Evolutionary conservation across 257 asterid genomes (phyloP), one percentile per base, ranked within the genome.

Genomic region (Osmanthus fragrans): DNA sequence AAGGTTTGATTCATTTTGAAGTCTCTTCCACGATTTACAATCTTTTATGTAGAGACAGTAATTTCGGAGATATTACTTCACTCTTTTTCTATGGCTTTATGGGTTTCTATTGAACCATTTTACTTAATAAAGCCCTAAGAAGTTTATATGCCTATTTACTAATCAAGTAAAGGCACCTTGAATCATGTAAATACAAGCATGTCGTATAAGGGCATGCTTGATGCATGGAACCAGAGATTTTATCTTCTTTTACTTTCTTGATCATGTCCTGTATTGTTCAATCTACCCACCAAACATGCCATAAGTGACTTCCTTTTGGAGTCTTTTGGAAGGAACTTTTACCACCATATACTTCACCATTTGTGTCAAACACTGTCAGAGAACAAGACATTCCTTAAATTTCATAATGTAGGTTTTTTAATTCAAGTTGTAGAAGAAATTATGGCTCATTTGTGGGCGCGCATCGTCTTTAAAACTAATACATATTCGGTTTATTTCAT

Each of bases 1-100:
- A 84, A 91, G 97, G 98, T 94, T 34, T 68, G 79, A 21, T 66
- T 67, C 73, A 66, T 69, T 39, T 8, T 65, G 27, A 12, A 32
- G 40, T 32, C 34, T 16, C 45, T 73, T 47, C 25, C 39, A 5
- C 13, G 42, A 21, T 45, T 21, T 18, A 13, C 19, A 29, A 4
- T 2, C 73, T 56, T 76, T 75, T 21, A 29, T 42, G 11, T 54
- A 19, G 12, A 70, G 8, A 39, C 68, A 70, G 19, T 70, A 5
- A 40, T 58, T 19, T n/a, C 10, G 18, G 56, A 34, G 64, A 7
- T 21, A 3, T 71, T 13, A 36, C 11, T n/a, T 45, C 49, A 39
- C 5, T 63, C 56, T 4, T 7, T 23, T 74, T 72, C 36, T 16
- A 23, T 21, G 47, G n/a, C 63, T 37, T 12, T 68, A 15, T 32